Conservation (phyloP, 495 filamentous ascomycete genomes). For the Hypoxylon intermedium region DNA sequence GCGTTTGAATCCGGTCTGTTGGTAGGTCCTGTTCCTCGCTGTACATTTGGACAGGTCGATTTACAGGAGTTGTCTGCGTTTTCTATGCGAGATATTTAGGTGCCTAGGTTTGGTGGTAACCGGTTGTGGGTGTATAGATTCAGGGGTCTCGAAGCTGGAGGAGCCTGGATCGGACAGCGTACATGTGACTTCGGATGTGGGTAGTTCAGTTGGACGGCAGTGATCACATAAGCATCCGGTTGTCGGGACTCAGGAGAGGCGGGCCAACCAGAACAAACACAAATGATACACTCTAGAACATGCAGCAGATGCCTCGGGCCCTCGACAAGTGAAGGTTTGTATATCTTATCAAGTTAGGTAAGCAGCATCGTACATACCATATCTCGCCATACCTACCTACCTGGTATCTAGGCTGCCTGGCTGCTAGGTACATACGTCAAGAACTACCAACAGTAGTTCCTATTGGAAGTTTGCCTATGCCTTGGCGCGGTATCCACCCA, state of each 20-base stretch:
- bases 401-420: no score
- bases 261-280: no score
- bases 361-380: no score
- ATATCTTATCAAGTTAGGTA: no score
- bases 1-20: conserved; percentile 16
- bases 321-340: no score
- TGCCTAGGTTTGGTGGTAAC: neutral
- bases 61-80: conserved; percentile 18
- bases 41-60: conserved; percentile 10
- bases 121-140: neutral
- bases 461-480: neutral
- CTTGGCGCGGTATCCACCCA: conserved; percentile 13
- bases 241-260: neutral
- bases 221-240: neutral
- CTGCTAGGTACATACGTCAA: no score
- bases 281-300: no score
- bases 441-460: neutral
- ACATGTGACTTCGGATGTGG: no score
- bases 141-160: neutral
- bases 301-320: no score
- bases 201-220: neutral
- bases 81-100: neutral
- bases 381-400: no score
- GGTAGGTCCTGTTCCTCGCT: conserved; percentile 8
- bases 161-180: neutral